Base-by-base conservation (phyloP, 2,329 filamentous ascomycete genomes). In the Cyclaneusma minus region DNA sequence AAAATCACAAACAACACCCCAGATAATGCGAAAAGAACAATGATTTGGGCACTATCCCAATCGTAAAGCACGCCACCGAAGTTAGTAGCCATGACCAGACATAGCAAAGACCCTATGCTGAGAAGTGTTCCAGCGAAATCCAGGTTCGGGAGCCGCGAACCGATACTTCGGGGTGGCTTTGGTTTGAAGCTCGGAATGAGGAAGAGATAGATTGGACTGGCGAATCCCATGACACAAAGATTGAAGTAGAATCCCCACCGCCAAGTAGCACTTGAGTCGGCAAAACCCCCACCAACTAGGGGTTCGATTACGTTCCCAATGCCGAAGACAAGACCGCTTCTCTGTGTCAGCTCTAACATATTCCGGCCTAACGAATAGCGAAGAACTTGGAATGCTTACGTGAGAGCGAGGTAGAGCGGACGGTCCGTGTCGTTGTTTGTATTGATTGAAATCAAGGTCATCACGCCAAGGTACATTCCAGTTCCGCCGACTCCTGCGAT, bases 161-260 rank as follows among this genome's bases (percentile, higher is more conserved):
- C n/a, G n/a, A n/a, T n/a, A n/a, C n/a, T n/a, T n/a, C n/a, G n/a
- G n/a, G n/a, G 49, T 53, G 29, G 20, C 7, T 30, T 21, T 12
- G 43, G 49, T 29, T 45, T 47, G 13, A 48, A 53, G 24, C 47
- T 52, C 31, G 49, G 47, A 38, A 64, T 56, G 34, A 59, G 51
- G 28, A 54, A 50, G 33, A 61, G 31, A 15, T 58, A 37, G 13
- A 61, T 47, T 2, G 46, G 34, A 12, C 49, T 43, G n/a, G 49
- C 51, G 3, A 45, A 41, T 15, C 37, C 56, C 6, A 47, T 64
- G 1, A 61, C 52, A 24, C 62, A 45, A 1, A 71, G 49, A 35
- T 71, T 72, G 47, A 72, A 60, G 37, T 73, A 73, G 30, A 63
- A 63, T 1, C 47, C 47, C 52, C 53, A 61, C 22, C 60, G 34